Percentiles rank a stretch among this genome's conserved stretches.
Conservation (phyloP, 2,329 filamentous ascomycete genomes). For the Aureobasidium sp. region DNA sequence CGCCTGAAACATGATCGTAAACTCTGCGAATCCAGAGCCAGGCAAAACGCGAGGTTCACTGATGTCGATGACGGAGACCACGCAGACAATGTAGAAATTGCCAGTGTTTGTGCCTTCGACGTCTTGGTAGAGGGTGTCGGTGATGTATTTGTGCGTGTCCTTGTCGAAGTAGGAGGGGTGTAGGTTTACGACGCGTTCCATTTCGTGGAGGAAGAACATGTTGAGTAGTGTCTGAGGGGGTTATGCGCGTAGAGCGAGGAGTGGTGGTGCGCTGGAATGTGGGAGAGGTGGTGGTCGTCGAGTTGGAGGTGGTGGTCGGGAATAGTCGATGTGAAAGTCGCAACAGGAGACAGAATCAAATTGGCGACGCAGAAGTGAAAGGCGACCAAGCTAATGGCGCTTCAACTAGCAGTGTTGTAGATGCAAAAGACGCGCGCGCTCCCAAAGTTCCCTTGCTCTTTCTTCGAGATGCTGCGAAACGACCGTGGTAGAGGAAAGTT, state of each 20-base stretch:
- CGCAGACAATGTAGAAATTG: constrained; percentile 94
- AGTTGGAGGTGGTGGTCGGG: not conserved
- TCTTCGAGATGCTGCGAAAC: not conserved
- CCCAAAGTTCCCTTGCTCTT: not conserved
- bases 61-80: constrained; percentile 94
- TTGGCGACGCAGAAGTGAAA: not conserved
- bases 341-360: not conserved
- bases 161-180: constrained; percentile 96
- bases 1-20: constrained; percentile 88
- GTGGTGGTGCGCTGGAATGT: not conserved
- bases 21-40: constrained; percentile 85
- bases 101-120: constrained; percentile 94
- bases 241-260: not conserved
- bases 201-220: constrained; percentile 99
- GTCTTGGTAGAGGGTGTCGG: constrained; percentile 80
- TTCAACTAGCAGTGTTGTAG: not conserved
- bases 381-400: constrained; percentile 14
- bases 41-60: constrained; percentile 81
- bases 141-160: constrained; percentile 87
- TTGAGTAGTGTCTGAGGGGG: no score
- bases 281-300: no score
- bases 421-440: constrained; percentile 1
- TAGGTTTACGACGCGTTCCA: constrained; percentile 88
- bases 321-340: not conserved
- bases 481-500: not conserved